Evolutionary conservation across 495 filamentous ascomycete genomes (phyloP).

Genomic region (Astrothelium macrocarpum): DNA sequence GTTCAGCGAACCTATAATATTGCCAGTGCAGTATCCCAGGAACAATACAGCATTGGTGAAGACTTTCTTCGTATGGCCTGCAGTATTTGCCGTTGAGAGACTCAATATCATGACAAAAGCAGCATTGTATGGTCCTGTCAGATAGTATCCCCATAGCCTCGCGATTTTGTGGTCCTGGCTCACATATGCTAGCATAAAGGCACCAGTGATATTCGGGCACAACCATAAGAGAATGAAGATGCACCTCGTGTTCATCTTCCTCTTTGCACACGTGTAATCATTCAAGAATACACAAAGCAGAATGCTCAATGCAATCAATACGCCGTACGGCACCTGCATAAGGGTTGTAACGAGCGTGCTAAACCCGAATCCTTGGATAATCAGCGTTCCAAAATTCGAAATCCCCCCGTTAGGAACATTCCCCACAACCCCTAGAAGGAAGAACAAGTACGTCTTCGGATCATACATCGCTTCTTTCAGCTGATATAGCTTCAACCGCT

Average conservation of each 20-base stretch:
- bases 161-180: constrained; percentile 37
- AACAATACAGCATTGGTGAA: constrained; percentile 51
- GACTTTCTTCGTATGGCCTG: constrained; percentile 55
- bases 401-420: constrained; percentile 48
- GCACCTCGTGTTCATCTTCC: constrained; percentile 42
- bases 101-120: constrained; percentile 50
- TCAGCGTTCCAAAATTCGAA: constrained; percentile 51
- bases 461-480: constrained; percentile 49
- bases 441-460: constrained; percentile 54
- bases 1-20: constrained; percentile 8
- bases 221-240: constrained; percentile 39
- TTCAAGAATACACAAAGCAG: constrained; percentile 49
- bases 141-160: constrained; percentile 47
- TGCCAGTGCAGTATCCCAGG: constrained; percentile 31
- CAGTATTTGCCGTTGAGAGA: constrained; percentile 49
- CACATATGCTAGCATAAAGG: constrained; percentile 49
- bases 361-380: constrained; percentile 55
- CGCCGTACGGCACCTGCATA: constrained; percentile 50
- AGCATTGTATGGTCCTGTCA: constrained; percentile 52
- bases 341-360: constrained; percentile 41
- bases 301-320: constrained; percentile 48
- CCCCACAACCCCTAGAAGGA: constrained; percentile 48
- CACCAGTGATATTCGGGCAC: constrained; percentile 43
- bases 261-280: constrained; percentile 35
- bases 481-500: constrained; percentile 46